Percentiles rank a stretch among this genome's conserved stretches.
phyloP scores from a whole-genome alignment of 495 filamentous ascomycete genomes.

The Aspergillus avenaceus region DNA sequence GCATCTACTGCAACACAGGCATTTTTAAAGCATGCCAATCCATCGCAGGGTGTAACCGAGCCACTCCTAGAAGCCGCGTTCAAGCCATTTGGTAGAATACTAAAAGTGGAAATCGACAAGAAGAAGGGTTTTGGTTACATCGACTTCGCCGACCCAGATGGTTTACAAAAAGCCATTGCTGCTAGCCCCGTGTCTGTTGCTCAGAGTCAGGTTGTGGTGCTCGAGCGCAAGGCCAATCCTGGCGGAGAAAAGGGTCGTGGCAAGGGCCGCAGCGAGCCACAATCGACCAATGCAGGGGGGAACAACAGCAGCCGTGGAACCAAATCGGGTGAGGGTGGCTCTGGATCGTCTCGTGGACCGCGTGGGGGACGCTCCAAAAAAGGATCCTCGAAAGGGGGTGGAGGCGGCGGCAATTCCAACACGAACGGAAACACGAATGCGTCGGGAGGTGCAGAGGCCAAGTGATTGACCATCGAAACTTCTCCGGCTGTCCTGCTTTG shows the following conservation, averaged over 20 bases:
- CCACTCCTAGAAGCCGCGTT: slow-evolving; percentile 68
- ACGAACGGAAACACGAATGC: slow-evolving; percentile 7
- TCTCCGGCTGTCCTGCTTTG: too few species aligned
- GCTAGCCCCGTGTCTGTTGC: slow-evolving; percentile 77
- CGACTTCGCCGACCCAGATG: slow-evolving; percentile 69
- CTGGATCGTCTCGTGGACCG: slow-evolving; percentile 37
- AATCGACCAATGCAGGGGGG: slow-evolving; percentile 4
- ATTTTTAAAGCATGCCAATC: slow-evolving; percentile 92
- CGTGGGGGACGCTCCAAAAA: slow-evolving; percentile 33
- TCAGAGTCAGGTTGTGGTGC: slow-evolving; percentile 78
- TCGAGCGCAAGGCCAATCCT: slow-evolving; percentile 66
- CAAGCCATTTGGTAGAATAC: slow-evolving; percentile 62
- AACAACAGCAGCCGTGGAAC: slow-evolving; percentile 4
- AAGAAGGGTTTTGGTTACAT: slow-evolving; percentile 91
- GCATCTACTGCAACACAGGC: slow-evolving; percentile 64
- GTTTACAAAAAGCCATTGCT: slow-evolving; percentile 70
- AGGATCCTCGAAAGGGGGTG: slow-evolving; percentile 19
- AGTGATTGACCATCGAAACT: too few species aligned
- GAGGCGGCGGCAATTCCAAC: slow-evolving; percentile 5
- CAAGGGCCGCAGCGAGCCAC: slow-evolving; percentile 36
- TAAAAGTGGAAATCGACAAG: slow-evolving; percentile 82
- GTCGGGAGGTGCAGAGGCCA: slow-evolving; percentile 17
- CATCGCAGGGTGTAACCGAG: slow-evolving; percentile 87
- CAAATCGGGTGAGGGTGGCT: slow-evolving; percentile 31
- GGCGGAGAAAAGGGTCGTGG: slow-evolving; percentile 37